These are phyloP conservation scores for Acanthochlamys bracteata DNA, from an alignment of 106 monocot genomes.

Conservation along the genomic window DNA sequence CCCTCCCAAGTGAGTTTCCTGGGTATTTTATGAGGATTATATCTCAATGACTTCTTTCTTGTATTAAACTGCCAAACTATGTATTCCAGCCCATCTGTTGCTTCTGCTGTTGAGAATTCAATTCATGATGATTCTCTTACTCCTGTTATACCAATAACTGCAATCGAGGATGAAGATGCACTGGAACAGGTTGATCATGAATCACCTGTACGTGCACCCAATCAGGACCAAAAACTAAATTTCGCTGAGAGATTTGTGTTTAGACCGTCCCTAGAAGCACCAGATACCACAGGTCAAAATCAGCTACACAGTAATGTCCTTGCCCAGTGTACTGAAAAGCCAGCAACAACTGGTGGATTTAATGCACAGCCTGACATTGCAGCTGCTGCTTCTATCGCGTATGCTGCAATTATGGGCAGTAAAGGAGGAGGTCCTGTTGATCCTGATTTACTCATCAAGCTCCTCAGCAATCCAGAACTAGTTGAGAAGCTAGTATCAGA, in stretches of 20 bases:
- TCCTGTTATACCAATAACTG: conserved; percentile 57
- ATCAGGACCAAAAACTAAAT: neutral
- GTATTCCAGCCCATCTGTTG: conserved; percentile 48
- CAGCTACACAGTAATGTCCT: neutral
- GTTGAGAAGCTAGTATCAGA: conserved; percentile 51
- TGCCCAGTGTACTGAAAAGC: neutral
- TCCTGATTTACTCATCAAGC: conserved; percentile 66
- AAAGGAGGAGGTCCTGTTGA: conserved; percentile 69
- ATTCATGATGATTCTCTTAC: conserved; percentile 34
- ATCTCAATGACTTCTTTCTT: neutral
- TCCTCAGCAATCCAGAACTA: conserved; percentile 61
- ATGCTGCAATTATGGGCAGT: conserved; percentile 61
- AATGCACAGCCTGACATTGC: conserved; percentile 47
- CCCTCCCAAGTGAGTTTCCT: conserved; percentile 60
- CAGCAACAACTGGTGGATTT: neutral
- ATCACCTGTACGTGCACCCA: neutral
- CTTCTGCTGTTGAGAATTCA: conserved; percentile 28
- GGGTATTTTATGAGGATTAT: neutral
- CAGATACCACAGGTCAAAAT: neutral
- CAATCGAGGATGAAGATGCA: conserved; percentile 72
- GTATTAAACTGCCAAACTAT: neutral
- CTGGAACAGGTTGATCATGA: conserved; percentile 22
- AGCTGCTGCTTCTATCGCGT: conserved; percentile 74
- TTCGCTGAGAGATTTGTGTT: neutral
- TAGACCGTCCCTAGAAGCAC: neutral